Conservation (phyloP, 2,329 filamentous ascomycete species). For the Bisporella sp. region DNA sequence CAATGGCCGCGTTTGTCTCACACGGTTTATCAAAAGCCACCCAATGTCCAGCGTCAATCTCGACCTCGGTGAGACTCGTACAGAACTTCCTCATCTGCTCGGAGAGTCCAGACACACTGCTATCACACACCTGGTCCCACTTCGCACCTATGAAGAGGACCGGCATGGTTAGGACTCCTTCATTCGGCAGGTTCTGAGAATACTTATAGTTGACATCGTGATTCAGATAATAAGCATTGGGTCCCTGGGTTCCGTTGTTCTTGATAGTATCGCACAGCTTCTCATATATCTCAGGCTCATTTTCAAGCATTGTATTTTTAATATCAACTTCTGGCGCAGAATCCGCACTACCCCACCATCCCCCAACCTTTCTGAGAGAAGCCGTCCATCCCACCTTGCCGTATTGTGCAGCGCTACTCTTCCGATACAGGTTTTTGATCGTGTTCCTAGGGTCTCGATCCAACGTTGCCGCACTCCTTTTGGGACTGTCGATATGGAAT, state of each 20-base stretch:
- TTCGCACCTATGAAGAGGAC: conserved; percentile 1
- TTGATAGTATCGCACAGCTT: not conserved
- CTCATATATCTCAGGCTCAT: not conserved
- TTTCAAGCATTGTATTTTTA: not conserved
- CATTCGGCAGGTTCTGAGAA: not conserved
- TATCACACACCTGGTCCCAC: not conserved
- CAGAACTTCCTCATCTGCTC: conserved; percentile 1
- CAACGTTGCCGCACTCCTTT: not conserved
- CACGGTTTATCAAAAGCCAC: not conserved
- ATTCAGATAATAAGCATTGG: conserved; percentile 3
- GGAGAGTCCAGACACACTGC: not conserved
- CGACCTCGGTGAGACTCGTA: not conserved
- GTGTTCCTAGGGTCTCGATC: not conserved
- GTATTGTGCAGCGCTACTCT: not conserved
- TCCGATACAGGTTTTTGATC: not conserved
- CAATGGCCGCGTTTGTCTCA: conserved; percentile 4
- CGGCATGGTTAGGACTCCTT: not conserved
- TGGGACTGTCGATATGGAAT: not conserved
- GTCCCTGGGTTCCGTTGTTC: not conserved
- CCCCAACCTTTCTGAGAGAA: not conserved
- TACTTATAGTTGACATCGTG: not conserved
- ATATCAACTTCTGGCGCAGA: not conserved
- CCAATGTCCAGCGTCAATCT: conserved; percentile 1
- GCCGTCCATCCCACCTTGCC: not conserved
- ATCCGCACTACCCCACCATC: not conserved